phyloP scores from a whole-genome alignment of 2,329 filamentous ascomycete species.

The Aspergillus arachidicola region DNA sequence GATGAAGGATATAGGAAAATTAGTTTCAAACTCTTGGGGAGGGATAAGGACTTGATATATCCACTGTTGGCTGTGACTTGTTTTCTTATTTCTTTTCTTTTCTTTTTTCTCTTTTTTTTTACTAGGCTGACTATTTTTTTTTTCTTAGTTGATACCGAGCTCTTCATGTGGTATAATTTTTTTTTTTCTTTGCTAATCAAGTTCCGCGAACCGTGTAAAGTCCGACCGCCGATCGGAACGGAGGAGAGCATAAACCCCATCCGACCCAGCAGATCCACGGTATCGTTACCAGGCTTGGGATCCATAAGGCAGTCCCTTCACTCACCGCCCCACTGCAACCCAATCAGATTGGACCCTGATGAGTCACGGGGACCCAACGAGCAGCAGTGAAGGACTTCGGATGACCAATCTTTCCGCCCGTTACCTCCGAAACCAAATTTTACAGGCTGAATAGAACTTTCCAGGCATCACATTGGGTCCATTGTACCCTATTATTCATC shows the following conservation, averaged over 20 bases:
- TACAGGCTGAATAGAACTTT: conserved; percentile 11
- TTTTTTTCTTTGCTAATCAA: conserved; percentile 12
- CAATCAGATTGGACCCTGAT: conserved; percentile 13
- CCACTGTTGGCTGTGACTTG: conserved; percentile 17
- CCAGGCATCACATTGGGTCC: conserved; percentile 6
- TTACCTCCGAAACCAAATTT: conserved; percentile 9
- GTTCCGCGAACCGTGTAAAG: conserved; percentile 14
- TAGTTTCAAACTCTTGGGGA: not conserved
- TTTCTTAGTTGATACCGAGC: not conserved
- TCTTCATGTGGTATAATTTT: conserved; percentile 5
- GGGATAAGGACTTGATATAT: conserved; percentile 25
- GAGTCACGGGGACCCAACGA: conserved; percentile 18
- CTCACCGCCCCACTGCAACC: conserved; percentile 18
- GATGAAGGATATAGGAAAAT: not conserved
- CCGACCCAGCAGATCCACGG: not conserved
- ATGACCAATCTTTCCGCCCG: conserved; percentile 26
- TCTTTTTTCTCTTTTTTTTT: conserved; percentile 8
- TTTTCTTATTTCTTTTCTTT: not conserved
- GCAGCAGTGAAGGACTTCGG: conserved; percentile 2
- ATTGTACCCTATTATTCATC: not conserved
- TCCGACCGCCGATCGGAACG: conserved; percentile 19
- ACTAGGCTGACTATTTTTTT: conserved; percentile 11
- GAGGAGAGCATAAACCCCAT: conserved; percentile 6
- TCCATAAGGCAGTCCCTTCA: conserved; percentile 1
- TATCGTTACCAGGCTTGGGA: not conserved